phyloP scores from a whole-genome alignment of 2,329 filamentous ascomycete genomes.

The Coniochaeta pulveracea region DNA sequence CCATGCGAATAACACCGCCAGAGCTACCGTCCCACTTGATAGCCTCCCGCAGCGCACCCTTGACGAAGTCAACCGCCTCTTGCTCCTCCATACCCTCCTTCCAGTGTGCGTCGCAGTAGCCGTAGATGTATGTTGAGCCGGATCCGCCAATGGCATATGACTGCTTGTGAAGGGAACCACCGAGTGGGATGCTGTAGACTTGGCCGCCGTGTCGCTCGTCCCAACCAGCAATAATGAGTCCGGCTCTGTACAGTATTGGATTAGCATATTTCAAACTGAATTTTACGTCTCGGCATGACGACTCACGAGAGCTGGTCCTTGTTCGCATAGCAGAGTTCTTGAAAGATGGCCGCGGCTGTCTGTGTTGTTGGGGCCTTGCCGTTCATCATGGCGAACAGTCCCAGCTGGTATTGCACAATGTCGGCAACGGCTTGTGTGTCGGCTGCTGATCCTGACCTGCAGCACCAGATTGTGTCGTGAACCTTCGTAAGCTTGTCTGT shows the following conservation, averaged over 20 bases:
- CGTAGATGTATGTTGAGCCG: slow-evolving; percentile 98
- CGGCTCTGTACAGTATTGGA: slow-evolving; percentile 59
- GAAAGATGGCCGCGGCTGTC: slow-evolving; percentile 90
- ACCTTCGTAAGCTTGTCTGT: slow-evolving; percentile 99
- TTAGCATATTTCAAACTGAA: no score
- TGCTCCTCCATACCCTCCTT: slow-evolving; percentile 86
- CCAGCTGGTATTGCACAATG: slow-evolving; percentile 93
- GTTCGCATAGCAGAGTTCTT: slow-evolving; percentile 96
- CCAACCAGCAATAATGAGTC: slow-evolving; percentile 97
- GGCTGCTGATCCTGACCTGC: slow-evolving; percentile 90
- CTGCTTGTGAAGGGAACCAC: slow-evolving; percentile 96
- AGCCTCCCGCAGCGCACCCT: slow-evolving; percentile 79
- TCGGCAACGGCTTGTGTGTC: slow-evolving; percentile 97
- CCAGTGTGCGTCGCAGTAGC: slow-evolving; percentile 96
- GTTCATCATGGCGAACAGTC: slow-evolving; percentile 83
- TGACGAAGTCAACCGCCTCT: slow-evolving; percentile 87
- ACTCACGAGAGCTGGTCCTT: slow-evolving; percentile 82
- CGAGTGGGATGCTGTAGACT: slow-evolving; percentile 93
- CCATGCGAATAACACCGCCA: slow-evolving; percentile 95
- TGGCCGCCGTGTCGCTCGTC: slow-evolving; percentile 91
- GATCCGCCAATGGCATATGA: slow-evolving; percentile 91
- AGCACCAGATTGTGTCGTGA: slow-evolving; percentile 99
- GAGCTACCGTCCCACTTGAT: slow-evolving; percentile 99
- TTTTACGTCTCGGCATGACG: background rate
- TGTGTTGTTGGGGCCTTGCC: slow-evolving; percentile 86